Evolutionary conservation across 768 basidiomycete genomes (phyloP), one percentile per base, ranked within the genome.

Genomic region (Agaricus sinodeliciosus): DNA sequence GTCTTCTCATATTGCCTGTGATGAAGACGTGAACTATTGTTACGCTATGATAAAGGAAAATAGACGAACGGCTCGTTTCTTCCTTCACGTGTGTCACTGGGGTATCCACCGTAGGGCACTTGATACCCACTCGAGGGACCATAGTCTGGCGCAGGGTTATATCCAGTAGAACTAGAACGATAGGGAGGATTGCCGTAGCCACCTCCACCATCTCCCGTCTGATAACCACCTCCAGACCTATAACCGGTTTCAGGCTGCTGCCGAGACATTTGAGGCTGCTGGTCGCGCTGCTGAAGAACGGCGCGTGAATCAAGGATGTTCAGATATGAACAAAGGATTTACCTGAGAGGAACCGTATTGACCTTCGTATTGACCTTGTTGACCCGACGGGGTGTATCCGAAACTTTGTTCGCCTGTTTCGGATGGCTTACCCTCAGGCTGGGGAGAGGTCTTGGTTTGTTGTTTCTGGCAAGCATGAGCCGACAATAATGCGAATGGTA

Each of bases 1-100:
- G 12, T 3, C 15, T 6, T 39, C 12, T 39, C 37, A 8, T 13
- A 16, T n/a, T 39, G 37, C 16, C 37, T 39, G 37, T 16, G 12
- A 31, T 11, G 31, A 31, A 11, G 22, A 22, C 11, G 31, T 31
- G 2, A 31, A 31, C 0, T 1, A 31, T 3, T 31, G 31, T 31
- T 16, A 7, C 43, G n/a, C n/a, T n/a, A n/a, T 44, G 6, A 22
- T 31, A 11, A 48, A 41, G 31, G 52, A 4, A 34, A 48, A 41
- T 34, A 36, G 18, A 48, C 52, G 39, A n/a, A 48, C 52, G 45
- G 52, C 42, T 54, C 46, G 3, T 31, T 31, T 31, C 31, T 3
- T 31, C 34, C 13, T 46, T 4, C 28, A 31, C 9, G 45, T 22
- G 22, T 1, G 22, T 22, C 3, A 22, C 3, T 31, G 7, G 43